Evolutionary conservation across 768 basidiomycete genomes (phyloP).

Genomic region (Podaxis sp.): DNA sequence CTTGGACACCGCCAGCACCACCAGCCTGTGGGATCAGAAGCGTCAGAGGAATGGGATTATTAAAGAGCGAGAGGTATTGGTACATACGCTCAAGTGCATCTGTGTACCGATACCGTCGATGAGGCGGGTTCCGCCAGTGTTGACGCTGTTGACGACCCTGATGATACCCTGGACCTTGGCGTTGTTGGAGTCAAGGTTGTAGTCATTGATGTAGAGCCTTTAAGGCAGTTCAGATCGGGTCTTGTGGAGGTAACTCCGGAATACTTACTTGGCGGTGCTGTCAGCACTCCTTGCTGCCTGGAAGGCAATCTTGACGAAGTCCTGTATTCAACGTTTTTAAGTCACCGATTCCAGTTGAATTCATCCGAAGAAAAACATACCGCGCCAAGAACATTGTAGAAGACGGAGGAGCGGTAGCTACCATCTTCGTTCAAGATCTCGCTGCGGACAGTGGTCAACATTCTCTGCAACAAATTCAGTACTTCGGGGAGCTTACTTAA

Average conservation of each 20-base stretch:
- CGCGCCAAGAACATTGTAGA: slow-evolving; percentile 49
- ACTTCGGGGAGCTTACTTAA: slow-evolving; percentile 23
- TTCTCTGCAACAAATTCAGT: slow-evolving; percentile 23
- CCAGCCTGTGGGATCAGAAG: slow-evolving; percentile 26
- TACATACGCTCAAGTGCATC: slow-evolving; percentile 37
- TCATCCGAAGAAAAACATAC: slow-evolving; percentile 17
- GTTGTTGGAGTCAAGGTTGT: slow-evolving; percentile 49
- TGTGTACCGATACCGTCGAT: slow-evolving; percentile 54
- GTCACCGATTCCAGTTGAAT: neutral
- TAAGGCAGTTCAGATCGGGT: neutral
- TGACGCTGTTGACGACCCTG: slow-evolving; percentile 41
- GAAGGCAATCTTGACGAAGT: slow-evolving; percentile 53
- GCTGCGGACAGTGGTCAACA: slow-evolving; percentile 22
- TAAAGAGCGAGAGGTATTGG: neutral
- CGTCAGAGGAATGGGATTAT: neutral
- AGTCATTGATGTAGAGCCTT: slow-evolving; percentile 45
- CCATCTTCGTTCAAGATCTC: slow-evolving; percentile 57
- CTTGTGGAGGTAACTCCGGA: neutral
- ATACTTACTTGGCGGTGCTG: slow-evolving; percentile 41
- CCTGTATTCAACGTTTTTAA: slow-evolving; percentile 19
- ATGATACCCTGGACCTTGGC: slow-evolving; percentile 43
- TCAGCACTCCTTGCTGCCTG: slow-evolving; percentile 49
- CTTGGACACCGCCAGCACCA: slow-evolving; percentile 39
- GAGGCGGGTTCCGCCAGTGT: slow-evolving; percentile 32
- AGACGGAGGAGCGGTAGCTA: slow-evolving; percentile 44